These are phyloP conservation scores for Geoglossum glabrum DNA, from an alignment of 495 filamentous ascomycete genomes.

Conservation along the genomic window DNA sequence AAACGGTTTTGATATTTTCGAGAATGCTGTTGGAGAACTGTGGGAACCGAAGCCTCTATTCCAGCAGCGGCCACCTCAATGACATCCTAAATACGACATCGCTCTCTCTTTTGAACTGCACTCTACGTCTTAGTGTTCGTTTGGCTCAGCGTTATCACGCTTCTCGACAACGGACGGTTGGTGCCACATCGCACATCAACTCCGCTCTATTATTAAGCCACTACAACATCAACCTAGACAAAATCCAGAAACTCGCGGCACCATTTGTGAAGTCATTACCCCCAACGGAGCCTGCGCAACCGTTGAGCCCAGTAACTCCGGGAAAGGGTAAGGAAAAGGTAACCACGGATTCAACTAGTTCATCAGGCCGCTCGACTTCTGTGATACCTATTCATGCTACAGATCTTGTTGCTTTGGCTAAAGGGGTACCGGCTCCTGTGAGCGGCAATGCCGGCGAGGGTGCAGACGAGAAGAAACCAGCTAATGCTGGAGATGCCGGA, in stretches of 20 bases:
- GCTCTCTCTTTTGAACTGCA: conserved; percentile 48
- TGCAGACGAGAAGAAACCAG: conserved; percentile 16
- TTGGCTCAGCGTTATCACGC: conserved; percentile 86
- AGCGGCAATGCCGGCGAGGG: neutral
- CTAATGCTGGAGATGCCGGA: conserved; percentile 35
- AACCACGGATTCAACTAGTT: conserved; percentile 9
- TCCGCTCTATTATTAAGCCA: conserved; percentile 58
- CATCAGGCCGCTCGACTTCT: conserved; percentile 21
- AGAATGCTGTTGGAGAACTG: conserved; percentile 77
- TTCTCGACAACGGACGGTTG: conserved; percentile 46
- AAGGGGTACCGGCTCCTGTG: neutral
- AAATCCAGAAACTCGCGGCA: conserved; percentile 58
- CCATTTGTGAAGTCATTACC: conserved; percentile 52
- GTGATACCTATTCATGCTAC: conserved; percentile 34
- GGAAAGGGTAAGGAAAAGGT: conserved; percentile 57
- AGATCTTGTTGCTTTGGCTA: conserved; percentile 3
- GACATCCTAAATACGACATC: conserved; percentile 76
- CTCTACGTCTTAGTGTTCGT: conserved; percentile 57
- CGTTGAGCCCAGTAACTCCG: conserved; percentile 26
- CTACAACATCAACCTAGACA: conserved; percentile 86
- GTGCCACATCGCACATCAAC: conserved; percentile 40
- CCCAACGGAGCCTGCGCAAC: conserved; percentile 21
- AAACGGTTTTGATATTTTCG: conserved; percentile 66
- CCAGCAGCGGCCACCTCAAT: conserved; percentile 71
- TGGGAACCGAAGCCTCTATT: conserved; percentile 91